These are phyloP conservation scores for Triadica sebifera DNA, from an alignment of 345 rosid genomes.

Conservation along the genomic window DNA sequence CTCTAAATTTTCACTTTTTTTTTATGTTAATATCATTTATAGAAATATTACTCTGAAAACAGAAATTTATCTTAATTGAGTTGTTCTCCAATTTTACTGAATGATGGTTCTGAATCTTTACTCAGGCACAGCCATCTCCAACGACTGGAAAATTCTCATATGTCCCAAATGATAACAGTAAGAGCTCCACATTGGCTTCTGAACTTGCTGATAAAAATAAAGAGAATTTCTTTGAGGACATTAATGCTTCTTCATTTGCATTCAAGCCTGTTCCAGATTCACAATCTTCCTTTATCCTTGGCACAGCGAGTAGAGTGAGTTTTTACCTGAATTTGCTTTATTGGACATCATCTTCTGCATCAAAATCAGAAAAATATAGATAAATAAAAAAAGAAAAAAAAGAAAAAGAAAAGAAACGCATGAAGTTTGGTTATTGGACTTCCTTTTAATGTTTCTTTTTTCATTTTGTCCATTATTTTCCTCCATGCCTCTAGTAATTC, in stretches of 20 bases:
- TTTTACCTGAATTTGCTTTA: not conserved
- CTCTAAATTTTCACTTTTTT: not conserved
- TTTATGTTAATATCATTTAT: not conserved
- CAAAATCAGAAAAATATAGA: not conserved
- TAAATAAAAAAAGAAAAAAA: too few species aligned
- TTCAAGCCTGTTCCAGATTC: constrained; percentile 65
- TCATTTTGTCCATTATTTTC: not conserved
- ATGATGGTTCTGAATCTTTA: constrained; percentile 14
- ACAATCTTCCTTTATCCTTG: constrained; percentile 48
- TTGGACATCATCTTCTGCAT: not conserved
- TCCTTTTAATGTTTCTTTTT: not conserved
- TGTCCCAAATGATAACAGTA: constrained; percentile 41
- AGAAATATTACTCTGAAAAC: not conserved
- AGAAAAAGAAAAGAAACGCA: not conserved
- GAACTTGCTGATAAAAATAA: constrained; percentile 47
- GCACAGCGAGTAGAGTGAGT: constrained; percentile 47
- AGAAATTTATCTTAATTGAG: not conserved
- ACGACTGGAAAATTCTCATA: constrained; percentile 42
- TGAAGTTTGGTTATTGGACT: not conserved
- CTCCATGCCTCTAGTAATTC: not conserved
- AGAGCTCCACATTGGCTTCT: constrained; percentile 31
- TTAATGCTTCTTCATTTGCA: constrained; percentile 61
- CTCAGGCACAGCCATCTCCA: constrained; percentile 70
- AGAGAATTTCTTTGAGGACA: constrained; percentile 57
- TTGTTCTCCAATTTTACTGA: constrained; percentile 13